A percentile compares a stretch with the other conserved stretches of the same genome.
These are phyloP conservation scores for Populus hybrid DNA, from an alignment of 441 rosid genomes.

Conservation along the genomic window DNA sequence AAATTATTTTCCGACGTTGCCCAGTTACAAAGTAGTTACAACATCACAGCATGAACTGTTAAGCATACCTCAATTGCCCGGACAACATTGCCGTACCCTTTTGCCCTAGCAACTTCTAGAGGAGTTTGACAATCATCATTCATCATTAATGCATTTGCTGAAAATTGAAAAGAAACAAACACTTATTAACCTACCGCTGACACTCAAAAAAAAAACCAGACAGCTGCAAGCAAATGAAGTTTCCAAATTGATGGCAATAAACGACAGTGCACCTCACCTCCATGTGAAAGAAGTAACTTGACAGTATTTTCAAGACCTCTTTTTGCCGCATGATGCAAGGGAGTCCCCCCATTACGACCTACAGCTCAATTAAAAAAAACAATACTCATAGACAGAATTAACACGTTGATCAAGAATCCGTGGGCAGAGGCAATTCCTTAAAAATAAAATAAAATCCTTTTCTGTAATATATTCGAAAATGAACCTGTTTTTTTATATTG, in stretches of 20 bases:
- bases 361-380: slow-evolving; percentile 10
- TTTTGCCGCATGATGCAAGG: slow-evolving; percentile 95
- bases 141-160: slow-evolving; percentile 80
- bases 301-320: slow-evolving; percentile 77
- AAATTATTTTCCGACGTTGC: not conserved
- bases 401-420: not conserved
- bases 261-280: slow-evolving; percentile 45
- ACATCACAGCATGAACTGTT: not conserved
- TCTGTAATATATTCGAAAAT: too few species aligned
- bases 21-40: not conserved
- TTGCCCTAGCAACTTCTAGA: slow-evolving; percentile 80
- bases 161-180: slow-evolving; percentile 17
- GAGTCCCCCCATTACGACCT: slow-evolving; percentile 90
- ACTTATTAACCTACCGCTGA: slow-evolving; percentile 1
- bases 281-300: slow-evolving; percentile 69
- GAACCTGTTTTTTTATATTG: too few species aligned
- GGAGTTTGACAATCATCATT: slow-evolving; percentile 94
- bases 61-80: slow-evolving; percentile 74
- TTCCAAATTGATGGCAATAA: not conserved
- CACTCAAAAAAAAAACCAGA: not conserved
- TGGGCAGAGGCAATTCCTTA: not conserved
- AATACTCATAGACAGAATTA: not conserved
- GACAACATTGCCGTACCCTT: slow-evolving; percentile 64
- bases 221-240: not conserved
- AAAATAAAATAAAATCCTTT: not conserved